Evolutionary conservation across 2,329 filamentous ascomycete species (phyloP).

Genomic region (Westerdykella aurantiaca): DNA sequence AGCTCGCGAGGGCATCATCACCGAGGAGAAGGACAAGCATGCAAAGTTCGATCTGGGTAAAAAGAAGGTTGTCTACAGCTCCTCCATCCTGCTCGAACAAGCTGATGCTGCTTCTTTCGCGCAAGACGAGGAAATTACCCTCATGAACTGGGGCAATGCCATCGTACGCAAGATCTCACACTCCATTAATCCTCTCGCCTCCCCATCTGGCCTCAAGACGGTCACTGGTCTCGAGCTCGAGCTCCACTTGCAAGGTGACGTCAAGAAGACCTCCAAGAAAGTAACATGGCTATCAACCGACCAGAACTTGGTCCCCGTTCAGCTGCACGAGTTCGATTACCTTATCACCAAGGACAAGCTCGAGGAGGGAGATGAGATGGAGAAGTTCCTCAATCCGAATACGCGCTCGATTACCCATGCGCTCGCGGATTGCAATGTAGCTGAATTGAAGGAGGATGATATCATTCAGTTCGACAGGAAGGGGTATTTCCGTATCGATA

Average conservation of each 20-base stretch:
- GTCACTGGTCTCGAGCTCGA: slow-evolving; percentile 72
- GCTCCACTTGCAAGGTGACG: slow-evolving; percentile 85
- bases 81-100: slow-evolving; percentile 75
- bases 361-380: slow-evolving; percentile 74
- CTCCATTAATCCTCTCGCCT: slow-evolving; percentile 46
- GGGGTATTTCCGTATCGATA: slow-evolving; percentile 84
- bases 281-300: slow-evolving; percentile 83
- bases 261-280: slow-evolving; percentile 95
- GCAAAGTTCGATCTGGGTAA: slow-evolving; percentile 82
- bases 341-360: slow-evolving; percentile 93
- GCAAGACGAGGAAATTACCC: slow-evolving; percentile 82
- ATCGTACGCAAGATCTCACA: slow-evolving; percentile 63
- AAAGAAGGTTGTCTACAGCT: slow-evolving; percentile 78
- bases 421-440: slow-evolving; percentile 74
- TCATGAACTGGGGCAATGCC: slow-evolving; percentile 96
- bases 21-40: slow-evolving; percentile 77
- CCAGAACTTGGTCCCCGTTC: slow-evolving; percentile 71
- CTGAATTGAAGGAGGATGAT: slow-evolving; percentile 72
- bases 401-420: slow-evolving; percentile 72
- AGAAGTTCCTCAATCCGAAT: slow-evolving; percentile 72
- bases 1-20: slow-evolving; percentile 48
- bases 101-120: slow-evolving; percentile 76
- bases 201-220: slow-evolving; percentile 42
- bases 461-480: slow-evolving; percentile 94
- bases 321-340: slow-evolving; percentile 92